Percentiles rank a stretch among this genome's conserved stretches.
phyloP scores from a whole-genome alignment of 352 stramenopile species.

The Poterioochromonas sp. region DNA sequence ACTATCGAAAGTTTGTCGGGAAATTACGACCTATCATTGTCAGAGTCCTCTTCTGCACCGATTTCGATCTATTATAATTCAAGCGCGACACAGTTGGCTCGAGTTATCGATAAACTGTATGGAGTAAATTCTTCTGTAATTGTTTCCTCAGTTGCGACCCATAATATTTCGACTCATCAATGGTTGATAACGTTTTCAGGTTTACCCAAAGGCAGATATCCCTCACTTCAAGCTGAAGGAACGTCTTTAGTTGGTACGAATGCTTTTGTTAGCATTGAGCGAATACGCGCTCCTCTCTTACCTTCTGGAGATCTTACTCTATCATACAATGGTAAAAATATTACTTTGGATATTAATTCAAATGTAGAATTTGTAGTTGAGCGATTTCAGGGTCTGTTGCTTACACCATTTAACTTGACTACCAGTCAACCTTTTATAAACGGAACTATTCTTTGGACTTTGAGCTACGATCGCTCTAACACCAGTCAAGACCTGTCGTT shows the following conservation, averaged over 20 bases:
- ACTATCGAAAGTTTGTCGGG: too few species aligned
- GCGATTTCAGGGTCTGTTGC: too few species aligned
- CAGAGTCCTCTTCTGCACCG: too few species aligned
- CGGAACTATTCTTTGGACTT: too few species aligned
- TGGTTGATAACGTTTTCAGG: constrained; percentile 22
- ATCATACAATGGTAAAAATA: not conserved
- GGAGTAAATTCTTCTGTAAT: not conserved
- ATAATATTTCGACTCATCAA: not conserved
- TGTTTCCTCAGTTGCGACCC: not conserved
- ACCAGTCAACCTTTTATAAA: too few species aligned
- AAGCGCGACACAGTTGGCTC: not conserved
- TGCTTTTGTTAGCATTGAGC: not conserved
- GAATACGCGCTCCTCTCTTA: not conserved
- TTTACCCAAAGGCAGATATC: not conserved
- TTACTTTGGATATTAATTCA: not conserved
- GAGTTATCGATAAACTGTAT: not conserved
- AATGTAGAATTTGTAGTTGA: too few species aligned
- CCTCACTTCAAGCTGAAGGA: not conserved
- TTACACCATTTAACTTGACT: too few species aligned
- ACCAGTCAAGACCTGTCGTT: too few species aligned
- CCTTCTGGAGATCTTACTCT: not conserved
- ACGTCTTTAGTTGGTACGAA: not conserved
- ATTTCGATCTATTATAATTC: not conserved
- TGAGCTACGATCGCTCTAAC: too few species aligned
- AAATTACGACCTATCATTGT: too few species aligned